A percentile compares a stretch with the other conserved stretches of the same genome.
Evolutionary conservation across 805 yeast species (phyloP).

Genomic region (Komagataella pastoris): DNA sequence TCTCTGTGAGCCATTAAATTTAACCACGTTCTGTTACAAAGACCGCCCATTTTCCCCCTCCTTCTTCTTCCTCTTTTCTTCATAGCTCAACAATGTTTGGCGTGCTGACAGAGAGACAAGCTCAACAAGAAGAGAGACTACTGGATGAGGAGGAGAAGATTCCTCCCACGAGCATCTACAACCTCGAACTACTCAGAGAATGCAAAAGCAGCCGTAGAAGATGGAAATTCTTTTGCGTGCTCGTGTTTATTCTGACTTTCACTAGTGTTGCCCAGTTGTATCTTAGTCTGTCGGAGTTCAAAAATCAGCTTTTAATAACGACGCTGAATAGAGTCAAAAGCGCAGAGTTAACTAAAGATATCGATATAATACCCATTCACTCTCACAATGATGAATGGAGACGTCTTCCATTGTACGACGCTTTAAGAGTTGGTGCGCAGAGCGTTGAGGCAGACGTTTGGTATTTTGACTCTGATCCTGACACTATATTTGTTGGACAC

Average conservation of each 20-base stretch:
- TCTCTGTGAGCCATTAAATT: not conserved
- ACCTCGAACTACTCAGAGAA: not conserved
- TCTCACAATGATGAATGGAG: conserved; percentile 68
- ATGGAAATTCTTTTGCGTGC: not conserved
- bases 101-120: not conserved
- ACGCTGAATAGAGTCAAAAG: not conserved
- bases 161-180: not conserved
- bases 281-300: not conserved
- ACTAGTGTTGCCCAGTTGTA: not conserved
- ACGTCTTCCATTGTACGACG: conserved; percentile 41
- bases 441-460: conserved; percentile 62
- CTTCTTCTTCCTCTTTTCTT: not conserved
- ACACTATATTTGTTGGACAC: conserved; percentile 49
- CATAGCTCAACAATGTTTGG: not conserved
- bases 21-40: not conserved
- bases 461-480: conserved; percentile 20
- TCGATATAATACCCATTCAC: conserved; percentile 27
- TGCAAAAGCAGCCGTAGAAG: not conserved
- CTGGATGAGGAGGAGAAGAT: not conserved
- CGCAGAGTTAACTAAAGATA: conserved; percentile 11
- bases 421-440: conserved; percentile 33
- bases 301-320: not conserved
- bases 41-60: too few relatives aligned
- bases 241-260: not conserved
- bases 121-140: not conserved